Evolutionary conservation across 2,329 filamentous ascomycete species (phyloP).

Genomic region (Penicillium sp.): DNA sequence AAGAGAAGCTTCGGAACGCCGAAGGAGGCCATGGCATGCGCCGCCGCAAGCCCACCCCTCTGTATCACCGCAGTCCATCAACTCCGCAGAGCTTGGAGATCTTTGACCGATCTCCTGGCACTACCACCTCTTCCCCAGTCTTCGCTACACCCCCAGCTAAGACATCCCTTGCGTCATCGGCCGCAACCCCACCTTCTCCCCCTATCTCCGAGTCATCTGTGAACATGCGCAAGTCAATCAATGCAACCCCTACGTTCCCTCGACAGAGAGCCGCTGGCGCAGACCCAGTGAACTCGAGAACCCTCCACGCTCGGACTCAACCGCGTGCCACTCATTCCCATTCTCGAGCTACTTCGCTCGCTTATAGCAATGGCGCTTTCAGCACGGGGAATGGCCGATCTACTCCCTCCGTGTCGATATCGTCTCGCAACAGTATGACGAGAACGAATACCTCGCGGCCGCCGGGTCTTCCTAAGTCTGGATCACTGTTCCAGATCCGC

Average conservation of each 20-base stretch:
- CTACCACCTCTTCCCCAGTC: conserved; percentile 84
- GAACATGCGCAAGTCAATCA: conserved; percentile 52
- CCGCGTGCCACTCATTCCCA: conserved; percentile 50
- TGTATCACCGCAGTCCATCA: conserved; percentile 48
- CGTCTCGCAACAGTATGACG: conserved; percentile 43
- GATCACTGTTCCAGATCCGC: conserved; percentile 87
- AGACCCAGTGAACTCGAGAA: conserved; percentile 54
- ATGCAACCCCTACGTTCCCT: conserved; percentile 45
- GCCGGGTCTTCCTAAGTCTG: conserved; percentile 54
- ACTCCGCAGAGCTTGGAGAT: conserved; percentile 62
- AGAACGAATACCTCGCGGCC: conserved; percentile 47
- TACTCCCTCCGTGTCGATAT: conserved; percentile 43
- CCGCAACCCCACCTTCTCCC: conserved; percentile 84
- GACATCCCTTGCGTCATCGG: conserved; percentile 59
- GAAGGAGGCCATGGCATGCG: conserved; percentile 51
- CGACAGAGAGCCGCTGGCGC: conserved; percentile 45
- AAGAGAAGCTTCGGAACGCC: conserved; percentile 82
- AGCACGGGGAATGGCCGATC: conserved; percentile 33
- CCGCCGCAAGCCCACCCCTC: conserved; percentile 50
- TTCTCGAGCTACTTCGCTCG: conserved; percentile 57
- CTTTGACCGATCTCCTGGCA: conserved; percentile 72
- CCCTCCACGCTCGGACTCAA: conserved; percentile 44
- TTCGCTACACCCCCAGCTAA: conserved; percentile 81
- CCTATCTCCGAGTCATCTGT: conserved; percentile 83
- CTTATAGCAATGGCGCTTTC: conserved; percentile 39